phyloP scores from a whole-genome alignment of 2,329 filamentous ascomycete species.

The Chaetomium sp. region DNA sequence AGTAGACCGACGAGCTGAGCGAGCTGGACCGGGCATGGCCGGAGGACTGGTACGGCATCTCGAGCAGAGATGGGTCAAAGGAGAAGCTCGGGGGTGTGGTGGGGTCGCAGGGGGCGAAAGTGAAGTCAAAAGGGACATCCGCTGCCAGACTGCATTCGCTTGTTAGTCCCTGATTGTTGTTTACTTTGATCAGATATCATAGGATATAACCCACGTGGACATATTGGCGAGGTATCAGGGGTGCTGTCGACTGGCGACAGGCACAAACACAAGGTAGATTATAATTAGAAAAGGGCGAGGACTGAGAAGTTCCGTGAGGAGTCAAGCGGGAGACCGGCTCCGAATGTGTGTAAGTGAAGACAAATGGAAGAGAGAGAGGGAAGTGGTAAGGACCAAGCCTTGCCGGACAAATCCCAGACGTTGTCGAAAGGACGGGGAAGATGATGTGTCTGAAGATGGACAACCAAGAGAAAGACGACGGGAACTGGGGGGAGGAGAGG shows the following conservation, averaged over 20 bases:
- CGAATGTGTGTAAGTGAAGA: conserved; percentile 19
- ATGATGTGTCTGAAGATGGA: conserved; percentile 23
- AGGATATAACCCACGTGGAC: conserved; percentile 36
- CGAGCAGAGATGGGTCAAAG: conserved; percentile 52
- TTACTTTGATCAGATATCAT: background rate
- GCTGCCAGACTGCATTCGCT: conserved; percentile 48
- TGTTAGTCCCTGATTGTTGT: conserved; percentile 14
- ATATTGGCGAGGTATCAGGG: conserved; percentile 28
- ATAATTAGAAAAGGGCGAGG: conserved; percentile 20
- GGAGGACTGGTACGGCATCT: conserved; percentile 43
- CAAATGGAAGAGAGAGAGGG: conserved; percentile 13
- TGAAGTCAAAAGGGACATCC: conserved; percentile 57
- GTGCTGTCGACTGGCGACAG: conserved; percentile 22
- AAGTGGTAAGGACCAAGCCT: background rate
- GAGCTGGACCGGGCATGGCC: conserved; percentile 59
- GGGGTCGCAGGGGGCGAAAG: conserved; percentile 48
- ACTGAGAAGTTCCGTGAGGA: conserved; percentile 12
- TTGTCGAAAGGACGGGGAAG: conserved; percentile 16
- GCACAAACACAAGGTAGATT: conserved; percentile 22
- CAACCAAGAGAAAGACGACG: conserved; percentile 24
- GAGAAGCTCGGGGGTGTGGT: conserved; percentile 45
- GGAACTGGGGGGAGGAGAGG: conserved; percentile 15
- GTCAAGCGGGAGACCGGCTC: conserved; percentile 25
- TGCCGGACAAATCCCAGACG: conserved; percentile 18
- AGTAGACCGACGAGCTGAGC: conserved; percentile 61